Conservation (phyloP, 192 early-diverging fungal species). For the Gaertneriomyces semiglobifer region DNA sequence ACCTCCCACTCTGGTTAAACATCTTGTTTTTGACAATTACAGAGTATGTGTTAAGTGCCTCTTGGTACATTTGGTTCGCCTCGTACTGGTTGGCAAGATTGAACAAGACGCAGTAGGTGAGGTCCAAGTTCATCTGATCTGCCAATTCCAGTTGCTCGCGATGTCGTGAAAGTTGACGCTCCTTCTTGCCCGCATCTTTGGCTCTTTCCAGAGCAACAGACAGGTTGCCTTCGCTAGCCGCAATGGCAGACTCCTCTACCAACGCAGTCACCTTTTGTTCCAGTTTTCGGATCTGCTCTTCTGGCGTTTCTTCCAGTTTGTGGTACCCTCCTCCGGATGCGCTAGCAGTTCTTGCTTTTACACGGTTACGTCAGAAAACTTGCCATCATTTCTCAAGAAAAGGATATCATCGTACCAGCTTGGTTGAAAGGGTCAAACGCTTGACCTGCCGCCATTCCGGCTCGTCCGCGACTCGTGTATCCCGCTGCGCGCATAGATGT, state of each 20-base stretch:
- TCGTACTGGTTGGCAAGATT: slow-evolving; percentile 60
- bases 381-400: neutral
- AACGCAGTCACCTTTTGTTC: slow-evolving; percentile 49
- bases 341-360: slow-evolving; percentile 4
- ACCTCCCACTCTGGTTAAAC: slow-evolving; percentile 56
- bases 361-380: slow-evolving; percentile 4
- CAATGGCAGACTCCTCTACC: slow-evolving; percentile 49
- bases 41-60: slow-evolving; percentile 55
- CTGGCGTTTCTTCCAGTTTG: slow-evolving; percentile 45
- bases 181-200: slow-evolving; percentile 58
- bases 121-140: slow-evolving; percentile 57
- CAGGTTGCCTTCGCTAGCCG: slow-evolving; percentile 42
- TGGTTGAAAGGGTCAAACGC: slow-evolving; percentile 60
- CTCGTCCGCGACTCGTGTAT: slow-evolving; percentile 50
- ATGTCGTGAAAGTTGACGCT: slow-evolving; percentile 50
- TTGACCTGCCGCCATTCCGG: slow-evolving; percentile 32
- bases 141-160: slow-evolving; percentile 50
- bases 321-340: slow-evolving; percentile 26
- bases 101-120: slow-evolving; percentile 61
- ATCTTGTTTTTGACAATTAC: slow-evolving; percentile 64
- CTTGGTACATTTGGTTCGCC: slow-evolving; percentile 57
- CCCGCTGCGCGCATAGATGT: slow-evolving; percentile 58
- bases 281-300: slow-evolving; percentile 53
- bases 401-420: slow-evolving; percentile 38
- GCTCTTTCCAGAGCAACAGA: slow-evolving; percentile 55